A percentile compares a stretch with the other conserved stretches of the same genome.
Evolutionary conservation across 306 rosid genomes (phyloP).

Genomic region (Arachis stenosperma): DNA sequence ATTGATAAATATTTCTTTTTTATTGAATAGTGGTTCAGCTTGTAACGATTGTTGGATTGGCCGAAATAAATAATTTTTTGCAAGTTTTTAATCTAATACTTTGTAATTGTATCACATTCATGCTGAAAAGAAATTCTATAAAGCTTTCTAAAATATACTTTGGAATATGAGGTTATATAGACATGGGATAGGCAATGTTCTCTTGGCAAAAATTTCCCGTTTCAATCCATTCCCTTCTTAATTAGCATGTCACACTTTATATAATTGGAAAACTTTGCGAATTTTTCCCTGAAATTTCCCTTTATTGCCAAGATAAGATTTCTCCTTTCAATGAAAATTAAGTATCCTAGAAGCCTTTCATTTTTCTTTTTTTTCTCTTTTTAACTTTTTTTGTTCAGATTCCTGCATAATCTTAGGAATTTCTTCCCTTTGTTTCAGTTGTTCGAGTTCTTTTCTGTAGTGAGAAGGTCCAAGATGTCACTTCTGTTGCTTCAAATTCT

Average conservation of each 20-base stretch:
- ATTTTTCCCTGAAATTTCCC: too few relatives aligned
- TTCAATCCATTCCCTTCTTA: too few relatives aligned
- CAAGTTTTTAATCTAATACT: background rate
- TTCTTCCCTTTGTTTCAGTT: slow-evolving; percentile 51
- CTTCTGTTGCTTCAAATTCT: slow-evolving; percentile 67
- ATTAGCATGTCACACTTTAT: too few relatives aligned
- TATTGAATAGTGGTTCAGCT: background rate
- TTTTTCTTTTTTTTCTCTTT: too few relatives aligned
- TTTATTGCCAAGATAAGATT: too few relatives aligned
- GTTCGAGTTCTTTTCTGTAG: slow-evolving; percentile 63
- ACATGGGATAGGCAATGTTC: too few relatives aligned
- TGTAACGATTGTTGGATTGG: background rate
- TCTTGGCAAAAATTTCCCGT: too few relatives aligned
- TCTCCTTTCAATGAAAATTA: background rate
- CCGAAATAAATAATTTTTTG: background rate
- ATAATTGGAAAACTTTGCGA: too few relatives aligned
- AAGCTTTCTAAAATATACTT: background rate
- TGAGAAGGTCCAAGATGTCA: slow-evolving; percentile 82
- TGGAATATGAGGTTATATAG: background rate
- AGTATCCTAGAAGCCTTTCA: background rate
- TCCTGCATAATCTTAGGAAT: slow-evolving; percentile 7
- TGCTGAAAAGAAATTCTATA: background rate
- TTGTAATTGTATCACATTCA: background rate
- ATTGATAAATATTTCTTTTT: background rate
- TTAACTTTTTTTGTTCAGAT: slow-evolving; percentile 20